These are phyloP conservation scores for Macadamia integrifolia DNA, from an alignment of 164 flowering plant species.

Conservation along the genomic window DNA sequence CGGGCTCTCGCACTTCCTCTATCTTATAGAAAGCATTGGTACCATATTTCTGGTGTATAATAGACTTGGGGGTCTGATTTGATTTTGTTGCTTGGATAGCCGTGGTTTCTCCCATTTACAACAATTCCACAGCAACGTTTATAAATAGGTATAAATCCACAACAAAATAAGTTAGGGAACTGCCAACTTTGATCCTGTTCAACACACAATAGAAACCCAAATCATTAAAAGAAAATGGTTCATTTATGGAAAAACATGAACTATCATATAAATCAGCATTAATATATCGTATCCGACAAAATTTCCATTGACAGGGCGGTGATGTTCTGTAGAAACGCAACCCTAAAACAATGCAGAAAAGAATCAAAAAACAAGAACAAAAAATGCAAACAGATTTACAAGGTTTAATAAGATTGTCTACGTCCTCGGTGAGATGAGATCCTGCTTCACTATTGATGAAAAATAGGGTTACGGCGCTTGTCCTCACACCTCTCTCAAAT, in stretches of 20 bases:
- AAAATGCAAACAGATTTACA: no score
- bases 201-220: background rate
- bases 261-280: no score
- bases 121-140: background rate
- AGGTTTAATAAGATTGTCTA: no score
- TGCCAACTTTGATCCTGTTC: conserved; percentile 1
- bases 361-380: no score
- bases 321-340: no score
- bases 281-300: no score
- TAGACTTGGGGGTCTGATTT: conserved; percentile 61
- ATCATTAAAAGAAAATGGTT: background rate
- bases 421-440: no score
- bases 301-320: no score
- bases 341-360: no score
- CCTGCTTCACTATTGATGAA: no score
- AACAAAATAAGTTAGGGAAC: background rate
- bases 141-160: background rate
- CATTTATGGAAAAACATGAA: background rate
- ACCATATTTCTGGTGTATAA: conserved; percentile 69
- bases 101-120: conserved; percentile 30
- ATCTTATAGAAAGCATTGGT: conserved; percentile 47
- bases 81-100: conserved; percentile 26
- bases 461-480: no score
- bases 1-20: conserved; percentile 59
- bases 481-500: no score